Base-by-base conservation (phyloP, 495 filamentous ascomycete species). In the Bacidia gigantensis region DNA sequence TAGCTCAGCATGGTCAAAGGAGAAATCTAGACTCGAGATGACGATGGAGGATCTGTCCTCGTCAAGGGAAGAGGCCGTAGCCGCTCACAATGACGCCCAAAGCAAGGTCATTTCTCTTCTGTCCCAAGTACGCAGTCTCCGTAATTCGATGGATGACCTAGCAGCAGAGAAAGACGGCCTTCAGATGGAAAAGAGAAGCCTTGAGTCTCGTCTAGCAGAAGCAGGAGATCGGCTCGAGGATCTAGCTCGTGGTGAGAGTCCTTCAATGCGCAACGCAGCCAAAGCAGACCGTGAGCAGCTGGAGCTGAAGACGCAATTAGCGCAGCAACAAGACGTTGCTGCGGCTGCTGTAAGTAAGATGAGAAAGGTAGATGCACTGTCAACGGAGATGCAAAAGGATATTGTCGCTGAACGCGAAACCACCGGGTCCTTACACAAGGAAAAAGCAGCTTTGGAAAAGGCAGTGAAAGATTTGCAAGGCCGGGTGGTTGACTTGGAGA, bases 1-100 rank as follows among this genome's bases (percentile, higher is more conserved):
- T 63, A 90, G 85, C 66, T 93, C 88, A 0, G 92, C 92, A 0
- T 98, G 92, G 92, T 88, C 89, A 26, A 98, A 98, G 70, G 92
- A 98, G 70, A 98, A 98, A 69, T 73, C 86, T 2, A 81, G 92
- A 5, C 74, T 98, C 52, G 93, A 97, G 59, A 80, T 88, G 40
- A 93, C 87, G 12, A 74, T 98, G 44, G 83, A 93, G 52, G 92
- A 96, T 62, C 76, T 97, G 18, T 83, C 84, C 2, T 80, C 84
- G 23, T 95, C 89, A 20, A 80, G 90, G 2, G 90, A 98, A 57
- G 93, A 98, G 65, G 89, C 92, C 12, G 83, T 87, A 26, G 80
- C 77, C 56, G 92, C 93, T 1, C 92, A 98, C 64, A 95, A 90
- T 55, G 93, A 97, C 54, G 90, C 89, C 10, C 92, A 97, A 64